These are phyloP conservation scores for Trichoderma citrinoviride DNA, from an alignment of 2,329 filamentous ascomycete species.

Conservation along the genomic window DNA sequence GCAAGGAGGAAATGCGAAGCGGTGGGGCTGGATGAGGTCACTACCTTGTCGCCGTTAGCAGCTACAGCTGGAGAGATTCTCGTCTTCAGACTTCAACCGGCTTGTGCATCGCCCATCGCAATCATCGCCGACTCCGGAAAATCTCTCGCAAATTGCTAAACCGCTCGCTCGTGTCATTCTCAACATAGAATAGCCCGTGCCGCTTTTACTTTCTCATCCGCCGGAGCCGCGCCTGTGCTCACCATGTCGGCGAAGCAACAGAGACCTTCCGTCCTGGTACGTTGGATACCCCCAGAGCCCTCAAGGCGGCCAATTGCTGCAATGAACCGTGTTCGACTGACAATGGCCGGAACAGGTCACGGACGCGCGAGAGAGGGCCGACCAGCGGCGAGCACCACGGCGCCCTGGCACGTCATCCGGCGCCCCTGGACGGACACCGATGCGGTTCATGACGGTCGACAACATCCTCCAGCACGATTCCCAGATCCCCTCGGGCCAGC, in stretches of 20 bases:
- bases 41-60: slow-evolving; percentile 21
- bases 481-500: slow-evolving; percentile 92
- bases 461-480: slow-evolving; percentile 92
- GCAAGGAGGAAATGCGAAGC: neutral
- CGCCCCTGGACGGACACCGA: slow-evolving; percentile 44
- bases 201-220: neutral
- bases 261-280: slow-evolving; percentile 60
- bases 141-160: neutral
- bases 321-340: neutral
- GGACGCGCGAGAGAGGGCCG: slow-evolving; percentile 39
- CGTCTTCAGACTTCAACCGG: slow-evolving; percentile 20
- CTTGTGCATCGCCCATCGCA: neutral
- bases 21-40: slow-evolving; percentile 34
- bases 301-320: neutral
- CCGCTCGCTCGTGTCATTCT: neutral
- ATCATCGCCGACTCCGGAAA: neutral
- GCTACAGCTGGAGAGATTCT: slow-evolving; percentile 24
- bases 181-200: neutral
- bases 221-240: neutral
- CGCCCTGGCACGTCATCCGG: slow-evolving; percentile 36
- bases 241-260: slow-evolving; percentile 50
- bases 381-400: slow-evolving; percentile 34
- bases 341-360: slow-evolving; percentile 34
- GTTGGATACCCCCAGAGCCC: slow-evolving; percentile 22
- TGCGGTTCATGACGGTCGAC: slow-evolving; percentile 84